phyloP scores from a whole-genome alignment of 768 basidiomycete genomes.

The Leccinum truebloodii region DNA sequence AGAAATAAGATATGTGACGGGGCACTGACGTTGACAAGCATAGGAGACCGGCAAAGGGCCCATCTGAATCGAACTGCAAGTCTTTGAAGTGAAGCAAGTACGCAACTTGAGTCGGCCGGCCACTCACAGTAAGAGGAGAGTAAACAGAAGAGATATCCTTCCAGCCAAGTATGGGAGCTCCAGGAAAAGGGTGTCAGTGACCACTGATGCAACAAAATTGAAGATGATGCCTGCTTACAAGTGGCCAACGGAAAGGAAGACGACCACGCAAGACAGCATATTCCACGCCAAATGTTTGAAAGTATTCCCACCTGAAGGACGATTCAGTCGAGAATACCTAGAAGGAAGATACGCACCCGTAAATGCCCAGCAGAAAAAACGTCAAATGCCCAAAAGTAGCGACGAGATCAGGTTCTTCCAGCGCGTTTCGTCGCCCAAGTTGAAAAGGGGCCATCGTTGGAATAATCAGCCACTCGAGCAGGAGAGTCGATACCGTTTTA shows the following conservation, averaged over 20 bases:
- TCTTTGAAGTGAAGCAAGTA: neutral
- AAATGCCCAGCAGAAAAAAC: slow-evolving; percentile 20
- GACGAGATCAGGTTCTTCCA: slow-evolving; percentile 1
- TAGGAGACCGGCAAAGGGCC: neutral
- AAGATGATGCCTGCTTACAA: slow-evolving; percentile 18
- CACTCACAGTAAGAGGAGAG: slow-evolving; percentile 19
- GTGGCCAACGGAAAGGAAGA: slow-evolving; percentile 26
- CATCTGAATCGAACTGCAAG: slow-evolving; percentile 6
- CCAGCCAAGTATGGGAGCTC: slow-evolving; percentile 31
- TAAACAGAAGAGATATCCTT: slow-evolving; percentile 14
- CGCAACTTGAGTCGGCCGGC: neutral
- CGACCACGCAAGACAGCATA: slow-evolving; percentile 20
- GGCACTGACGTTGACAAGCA: slow-evolving; percentile 23
- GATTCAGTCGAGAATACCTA: neutral
- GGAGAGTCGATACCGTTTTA: neutral
- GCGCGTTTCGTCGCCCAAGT: slow-evolving; percentile 18
- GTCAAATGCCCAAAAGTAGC: neutral
- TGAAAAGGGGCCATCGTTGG: slow-evolving; percentile 14
- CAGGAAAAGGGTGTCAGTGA: neutral
- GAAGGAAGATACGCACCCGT: slow-evolving; percentile 13
- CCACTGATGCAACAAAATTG: neutral
- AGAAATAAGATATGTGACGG: neutral
- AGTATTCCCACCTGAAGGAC: slow-evolving; percentile 28
- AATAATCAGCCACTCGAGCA: neutral
- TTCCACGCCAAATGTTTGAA: slow-evolving; percentile 20